Conservation (phyloP, 768 basidiomycete species). For the Pleurotus salmoneostramineus region DNA sequence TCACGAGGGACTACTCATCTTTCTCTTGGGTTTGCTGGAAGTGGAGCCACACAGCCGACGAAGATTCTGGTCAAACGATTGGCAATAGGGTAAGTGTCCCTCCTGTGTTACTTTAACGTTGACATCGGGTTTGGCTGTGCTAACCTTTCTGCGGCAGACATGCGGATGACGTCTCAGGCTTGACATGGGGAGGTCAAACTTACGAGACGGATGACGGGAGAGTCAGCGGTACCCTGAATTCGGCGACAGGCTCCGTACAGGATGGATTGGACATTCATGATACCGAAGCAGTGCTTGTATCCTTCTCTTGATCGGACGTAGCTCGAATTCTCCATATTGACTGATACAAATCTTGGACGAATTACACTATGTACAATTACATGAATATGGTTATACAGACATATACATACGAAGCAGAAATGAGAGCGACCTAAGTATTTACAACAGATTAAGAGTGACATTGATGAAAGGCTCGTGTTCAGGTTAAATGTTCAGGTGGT, state of each 20-base stretch:
- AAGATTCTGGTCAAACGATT: constrained; percentile 45
- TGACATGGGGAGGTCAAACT: constrained; percentile 57
- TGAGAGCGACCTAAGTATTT: no score
- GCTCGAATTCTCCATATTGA: no score
- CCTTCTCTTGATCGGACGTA: neutral
- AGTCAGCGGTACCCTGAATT: constrained; percentile 28
- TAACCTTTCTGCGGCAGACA: constrained; percentile 25
- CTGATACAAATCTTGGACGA: no score
- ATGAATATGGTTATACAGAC: no score
- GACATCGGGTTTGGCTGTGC: neutral
- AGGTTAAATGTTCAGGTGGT: neutral
- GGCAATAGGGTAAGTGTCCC: constrained; percentile 34
- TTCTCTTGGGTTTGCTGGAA: constrained; percentile 31
- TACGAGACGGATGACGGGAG: constrained; percentile 48
- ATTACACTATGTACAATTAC: no score
- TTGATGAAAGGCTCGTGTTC: no score
- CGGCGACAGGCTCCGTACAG: constrained; percentile 16
- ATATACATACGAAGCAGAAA: no score
- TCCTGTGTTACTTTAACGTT: neutral
- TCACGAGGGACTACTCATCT: constrained; percentile 38
- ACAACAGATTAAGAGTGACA: no score
- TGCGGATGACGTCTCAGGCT: constrained; percentile 43
- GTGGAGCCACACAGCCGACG: constrained; percentile 15
- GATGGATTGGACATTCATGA: constrained; percentile 6
- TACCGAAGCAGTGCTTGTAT: constrained; percentile 3